Percentiles rank a stretch among this genome's conserved stretches.
These are phyloP conservation scores for Pyricularia grisea DNA, from an alignment of 2,329 filamentous ascomycete genomes.

Conservation along the genomic window DNA sequence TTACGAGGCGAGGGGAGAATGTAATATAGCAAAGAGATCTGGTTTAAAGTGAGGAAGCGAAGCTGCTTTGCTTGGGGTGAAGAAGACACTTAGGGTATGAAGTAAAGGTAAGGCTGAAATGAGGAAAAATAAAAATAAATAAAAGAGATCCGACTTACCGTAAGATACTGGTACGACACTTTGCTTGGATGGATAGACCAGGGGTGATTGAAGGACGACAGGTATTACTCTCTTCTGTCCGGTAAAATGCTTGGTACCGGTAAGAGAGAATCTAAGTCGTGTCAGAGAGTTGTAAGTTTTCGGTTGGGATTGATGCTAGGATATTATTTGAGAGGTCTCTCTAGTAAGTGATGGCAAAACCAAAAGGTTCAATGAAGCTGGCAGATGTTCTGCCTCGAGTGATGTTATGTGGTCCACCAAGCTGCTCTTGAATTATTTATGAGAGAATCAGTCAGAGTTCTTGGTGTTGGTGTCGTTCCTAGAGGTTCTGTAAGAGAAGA, in stretches of 20 bases:
- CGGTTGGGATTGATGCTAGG: neutral
- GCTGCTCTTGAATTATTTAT: neutral
- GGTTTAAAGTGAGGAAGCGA: no score
- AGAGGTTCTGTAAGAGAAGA: neutral
- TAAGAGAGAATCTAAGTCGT: neutral
- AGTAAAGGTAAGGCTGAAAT: neutral
- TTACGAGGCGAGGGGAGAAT: no score
- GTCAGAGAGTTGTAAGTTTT: neutral
- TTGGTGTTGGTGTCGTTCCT: neutral
- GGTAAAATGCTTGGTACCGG: neutral
- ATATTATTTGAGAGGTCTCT: neutral
- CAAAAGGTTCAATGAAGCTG: neutral
- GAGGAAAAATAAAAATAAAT: no score
- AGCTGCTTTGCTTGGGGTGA: no score
- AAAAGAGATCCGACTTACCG: neutral
- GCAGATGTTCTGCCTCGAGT: neutral
- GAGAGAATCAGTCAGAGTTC: neutral
- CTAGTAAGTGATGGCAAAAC: neutral
- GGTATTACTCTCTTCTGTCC: neutral
- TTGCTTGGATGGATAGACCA: neutral
- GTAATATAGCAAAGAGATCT: no score
- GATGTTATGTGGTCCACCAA: neutral
- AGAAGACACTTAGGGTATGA: no score
- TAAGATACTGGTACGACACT: neutral
- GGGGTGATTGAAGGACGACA: neutral